A percentile compares a stretch with the other conserved stretches of the same genome.
Conservation (phyloP, 129 eudicot genomes). For the Chrysanthemum makinoi region DNA sequence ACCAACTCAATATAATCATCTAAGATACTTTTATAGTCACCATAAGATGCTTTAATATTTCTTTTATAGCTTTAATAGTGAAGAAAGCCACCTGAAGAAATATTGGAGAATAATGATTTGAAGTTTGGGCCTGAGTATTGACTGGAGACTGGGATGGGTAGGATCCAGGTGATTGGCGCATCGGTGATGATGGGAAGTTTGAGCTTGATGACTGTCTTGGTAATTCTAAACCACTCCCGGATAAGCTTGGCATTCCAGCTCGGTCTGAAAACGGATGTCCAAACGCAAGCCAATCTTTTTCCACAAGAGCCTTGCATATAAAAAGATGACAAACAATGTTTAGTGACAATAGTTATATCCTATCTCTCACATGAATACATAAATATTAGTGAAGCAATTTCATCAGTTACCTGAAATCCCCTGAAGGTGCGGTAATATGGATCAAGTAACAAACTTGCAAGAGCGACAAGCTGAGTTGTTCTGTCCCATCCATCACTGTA, state of each 20-base stretch:
- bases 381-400: background rate
- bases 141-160: constrained; percentile 52
- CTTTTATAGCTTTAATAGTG: background rate
- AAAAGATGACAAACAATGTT: background rate
- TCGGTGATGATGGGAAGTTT: constrained; percentile 75
- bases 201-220: constrained; percentile 71
- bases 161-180: constrained; percentile 73
- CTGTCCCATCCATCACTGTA: constrained; percentile 99
- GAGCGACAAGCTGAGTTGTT: constrained; percentile 90
- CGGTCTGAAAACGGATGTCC: constrained; percentile 99
- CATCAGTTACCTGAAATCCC: constrained; percentile 84
- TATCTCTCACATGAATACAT: background rate
- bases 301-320: constrained; percentile 78
- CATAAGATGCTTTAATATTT: background rate
- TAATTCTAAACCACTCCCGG: constrained; percentile 71
- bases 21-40: background rate
- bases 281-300: constrained; percentile 98
- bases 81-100: constrained; percentile 67
- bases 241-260: constrained; percentile 66
- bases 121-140: constrained; percentile 44
- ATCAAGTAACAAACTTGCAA: constrained; percentile 93
- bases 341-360: background rate
- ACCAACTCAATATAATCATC: background rate
- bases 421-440: constrained; percentile 93
- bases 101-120: constrained; percentile 76